These are phyloP conservation scores for Escallonia rubra DNA, from an alignment of 129 eudicot species.

Conservation along the genomic window DNA sequence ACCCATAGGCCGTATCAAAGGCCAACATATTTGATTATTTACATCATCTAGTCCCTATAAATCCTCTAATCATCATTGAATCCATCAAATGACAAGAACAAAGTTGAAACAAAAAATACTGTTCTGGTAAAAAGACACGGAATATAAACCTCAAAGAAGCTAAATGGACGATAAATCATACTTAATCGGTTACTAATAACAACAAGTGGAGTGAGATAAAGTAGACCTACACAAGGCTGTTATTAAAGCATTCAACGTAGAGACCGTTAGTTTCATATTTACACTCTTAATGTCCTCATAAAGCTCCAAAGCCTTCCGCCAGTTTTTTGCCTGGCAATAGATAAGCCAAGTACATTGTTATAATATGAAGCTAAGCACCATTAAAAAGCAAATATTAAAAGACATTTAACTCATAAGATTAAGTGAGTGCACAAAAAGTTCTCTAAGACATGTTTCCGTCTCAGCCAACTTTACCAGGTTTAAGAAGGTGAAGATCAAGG, in stretches of 20 bases:
- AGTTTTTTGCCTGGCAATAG: constrained; percentile 57
- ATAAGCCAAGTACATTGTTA: constrained; percentile 13
- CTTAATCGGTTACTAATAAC: too few species aligned
- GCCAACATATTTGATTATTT: too few species aligned
- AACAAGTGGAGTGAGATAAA: not conserved
- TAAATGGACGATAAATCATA: too few species aligned
- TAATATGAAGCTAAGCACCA: constrained; percentile 11
- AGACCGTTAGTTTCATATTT: constrained; percentile 68
- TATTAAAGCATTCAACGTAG: constrained; percentile 88
- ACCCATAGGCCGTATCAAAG: too few species aligned
- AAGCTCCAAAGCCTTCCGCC: constrained; percentile 88
- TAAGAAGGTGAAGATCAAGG: too few species aligned
- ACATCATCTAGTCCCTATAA: too few species aligned
- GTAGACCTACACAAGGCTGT: constrained; percentile 89
- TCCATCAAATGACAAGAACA: too few species aligned
- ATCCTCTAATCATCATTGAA: too few species aligned
- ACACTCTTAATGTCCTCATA: constrained; percentile 59
- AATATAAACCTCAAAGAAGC: too few species aligned
- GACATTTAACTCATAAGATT: not conserved
- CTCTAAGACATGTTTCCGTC: not conserved
- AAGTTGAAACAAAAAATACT: too few species aligned
- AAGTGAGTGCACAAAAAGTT: constrained; percentile 1
- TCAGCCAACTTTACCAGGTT: too few species aligned
- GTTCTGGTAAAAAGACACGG: too few species aligned
- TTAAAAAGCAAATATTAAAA: constrained; percentile 11